Percentiles rank a stretch among this genome's conserved stretches.
Evolutionary conservation across 1,284 basidiomycete species (phyloP).

Genomic region (Tylopilus sp.): DNA sequence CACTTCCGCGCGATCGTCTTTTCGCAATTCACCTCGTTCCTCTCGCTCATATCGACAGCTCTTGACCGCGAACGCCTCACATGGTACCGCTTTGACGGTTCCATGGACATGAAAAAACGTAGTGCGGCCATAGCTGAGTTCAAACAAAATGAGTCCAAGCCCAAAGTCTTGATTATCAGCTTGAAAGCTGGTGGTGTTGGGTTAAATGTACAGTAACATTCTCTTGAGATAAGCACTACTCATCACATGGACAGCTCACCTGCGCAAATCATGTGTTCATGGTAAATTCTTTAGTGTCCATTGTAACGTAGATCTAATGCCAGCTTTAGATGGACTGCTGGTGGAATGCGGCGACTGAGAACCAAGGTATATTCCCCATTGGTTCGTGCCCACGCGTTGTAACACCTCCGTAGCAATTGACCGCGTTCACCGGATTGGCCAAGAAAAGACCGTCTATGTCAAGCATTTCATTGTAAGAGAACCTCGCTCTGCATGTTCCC

Average conservation of each 20-base stretch:
- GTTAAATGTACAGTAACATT: conserved; percentile 55
- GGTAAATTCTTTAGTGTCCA: conserved; percentile 39
- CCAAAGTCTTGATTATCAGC: conserved; percentile 82
- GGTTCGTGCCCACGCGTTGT: conserved; percentile 16
- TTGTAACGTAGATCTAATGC: conserved; percentile 1
- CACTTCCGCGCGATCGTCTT: conserved; percentile 83
- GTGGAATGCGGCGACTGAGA: conserved; percentile 90
- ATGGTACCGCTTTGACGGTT: conserved; percentile 87
- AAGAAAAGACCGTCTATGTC: conserved; percentile 81
- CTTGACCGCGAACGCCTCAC: conserved; percentile 70
- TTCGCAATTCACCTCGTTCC: conserved; percentile 80
- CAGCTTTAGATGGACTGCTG: conserved; percentile 83
- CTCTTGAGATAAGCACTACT: neutral
- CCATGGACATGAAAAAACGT: conserved; percentile 85
- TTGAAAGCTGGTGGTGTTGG: conserved; percentile 94
- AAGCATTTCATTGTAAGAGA: conserved; percentile 81
- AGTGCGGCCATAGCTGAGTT: conserved; percentile 73
- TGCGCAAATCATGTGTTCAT: conserved; percentile 83
- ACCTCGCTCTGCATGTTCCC: neutral
- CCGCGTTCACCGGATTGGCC: conserved; percentile 78
- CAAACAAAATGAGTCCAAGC: conserved; percentile 58
- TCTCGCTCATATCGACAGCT: conserved; percentile 76
- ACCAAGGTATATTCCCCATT: conserved; percentile 62
- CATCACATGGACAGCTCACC: conserved; percentile 49
- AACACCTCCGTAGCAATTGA: conserved; percentile 54